Percentiles rank a stretch among this genome's conserved stretches.
These are phyloP conservation scores for Aspergillus hancockii DNA, from an alignment of 495 filamentous ascomycete genomes.

Conservation along the genomic window DNA sequence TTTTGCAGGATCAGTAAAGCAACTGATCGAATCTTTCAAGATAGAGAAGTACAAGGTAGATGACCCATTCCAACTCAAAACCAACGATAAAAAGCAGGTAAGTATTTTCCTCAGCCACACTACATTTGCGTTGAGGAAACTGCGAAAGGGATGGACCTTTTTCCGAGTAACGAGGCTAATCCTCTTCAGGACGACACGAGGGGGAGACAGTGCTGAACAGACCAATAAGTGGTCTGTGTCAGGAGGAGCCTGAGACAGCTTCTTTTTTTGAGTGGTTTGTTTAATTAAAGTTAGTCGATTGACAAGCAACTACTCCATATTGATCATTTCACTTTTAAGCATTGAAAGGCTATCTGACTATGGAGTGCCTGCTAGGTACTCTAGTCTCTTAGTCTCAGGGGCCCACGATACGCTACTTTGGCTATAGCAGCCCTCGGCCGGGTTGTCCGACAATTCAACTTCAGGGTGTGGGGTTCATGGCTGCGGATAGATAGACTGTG, in stretches of 20 bases:
- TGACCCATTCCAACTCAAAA: too few species aligned
- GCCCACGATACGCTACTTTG: not conserved
- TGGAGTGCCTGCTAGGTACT: not conserved
- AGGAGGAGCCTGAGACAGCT: not conserved
- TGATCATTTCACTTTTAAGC: not conserved
- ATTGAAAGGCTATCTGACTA: not conserved
- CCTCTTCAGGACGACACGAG: not conserved
- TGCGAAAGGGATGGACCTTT: not conserved
- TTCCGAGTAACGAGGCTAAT: not conserved
- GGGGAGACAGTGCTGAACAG: not conserved
- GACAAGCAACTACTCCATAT: too few species aligned
- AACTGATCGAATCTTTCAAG: not conserved
- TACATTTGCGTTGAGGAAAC: not conserved
- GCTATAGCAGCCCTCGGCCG: not conserved
- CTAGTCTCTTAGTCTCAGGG: not conserved
- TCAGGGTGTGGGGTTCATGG: too few species aligned
- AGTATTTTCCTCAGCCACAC: not conserved
- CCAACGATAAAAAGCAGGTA: too few species aligned
- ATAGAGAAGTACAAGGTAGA: too few species aligned
- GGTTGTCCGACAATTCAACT: too few species aligned
- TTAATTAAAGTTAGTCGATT: too few species aligned
- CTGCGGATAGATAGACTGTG: too few species aligned
- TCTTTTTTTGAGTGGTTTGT: not conserved
- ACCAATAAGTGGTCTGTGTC: not conserved
- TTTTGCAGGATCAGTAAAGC: not conserved